A percentile compares a stretch with the other conserved stretches of the same genome.
These are phyloP conservation scores for Plantago elongata DNA, from an alignment of 257 asterid species.

Conservation along the genomic window DNA sequence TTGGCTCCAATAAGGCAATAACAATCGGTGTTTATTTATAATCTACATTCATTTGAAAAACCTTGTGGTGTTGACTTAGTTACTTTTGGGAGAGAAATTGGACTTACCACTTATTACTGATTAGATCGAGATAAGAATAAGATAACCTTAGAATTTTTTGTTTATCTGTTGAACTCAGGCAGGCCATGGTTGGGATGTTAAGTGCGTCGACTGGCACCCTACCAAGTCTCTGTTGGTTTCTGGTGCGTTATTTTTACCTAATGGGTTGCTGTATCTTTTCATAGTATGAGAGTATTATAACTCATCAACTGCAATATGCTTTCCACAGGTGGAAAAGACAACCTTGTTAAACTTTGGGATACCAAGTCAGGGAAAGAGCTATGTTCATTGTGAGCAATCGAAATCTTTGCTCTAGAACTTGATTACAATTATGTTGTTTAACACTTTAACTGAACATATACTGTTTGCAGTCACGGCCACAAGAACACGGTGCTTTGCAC, in stretches of 20 bases:
- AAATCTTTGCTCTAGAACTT: constrained; percentile 2
- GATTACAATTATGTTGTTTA: constrained; percentile 11
- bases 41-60: too few species aligned
- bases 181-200: constrained; percentile 99
- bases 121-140: constrained; percentile 9
- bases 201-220: constrained; percentile 99
- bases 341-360: constrained; percentile 98
- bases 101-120: background rate
- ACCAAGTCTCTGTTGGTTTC: constrained; percentile 89
- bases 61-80: too few species aligned
- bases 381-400: constrained; percentile 70
- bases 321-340: constrained; percentile 92
- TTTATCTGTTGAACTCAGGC: constrained; percentile 86
- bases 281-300: constrained; percentile 7
- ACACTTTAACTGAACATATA: constrained; percentile 22
- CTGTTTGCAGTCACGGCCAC: constrained; percentile 84
- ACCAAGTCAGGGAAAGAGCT: constrained; percentile 94
- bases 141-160: constrained; percentile 53
- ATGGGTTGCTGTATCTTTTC: background rate
- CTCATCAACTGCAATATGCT: constrained; percentile 22
- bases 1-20: too few species aligned
- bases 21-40: too few species aligned
- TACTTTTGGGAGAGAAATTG: too few species aligned
- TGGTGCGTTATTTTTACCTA: constrained; percentile 39
- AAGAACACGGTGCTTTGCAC: constrained; percentile 84